Evolutionary conservation across 306 rosid genomes (phyloP).

Genomic region (Casuarina cunninghamiana): DNA sequence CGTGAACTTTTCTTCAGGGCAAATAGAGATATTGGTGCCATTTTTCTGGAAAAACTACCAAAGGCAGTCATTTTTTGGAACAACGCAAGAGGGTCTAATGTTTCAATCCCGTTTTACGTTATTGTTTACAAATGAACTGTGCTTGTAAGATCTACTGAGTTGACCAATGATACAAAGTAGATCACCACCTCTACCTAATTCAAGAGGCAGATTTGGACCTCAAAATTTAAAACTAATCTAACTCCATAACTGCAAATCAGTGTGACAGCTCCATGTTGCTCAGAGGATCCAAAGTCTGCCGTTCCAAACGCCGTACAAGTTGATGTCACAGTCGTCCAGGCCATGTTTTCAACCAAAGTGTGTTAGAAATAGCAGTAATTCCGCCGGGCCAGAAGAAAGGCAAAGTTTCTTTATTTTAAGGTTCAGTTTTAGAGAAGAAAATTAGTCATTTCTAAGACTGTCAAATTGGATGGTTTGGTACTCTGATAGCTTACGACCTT

Average conservation of each 20-base stretch:
- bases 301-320: constrained; percentile 16
- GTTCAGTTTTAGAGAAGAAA: too few species aligned
- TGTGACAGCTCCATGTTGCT: too few species aligned
- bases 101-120: too few species aligned
- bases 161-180: neutral
- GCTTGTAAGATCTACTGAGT: neutral
- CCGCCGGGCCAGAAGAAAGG: neutral
- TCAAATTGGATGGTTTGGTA: too few species aligned
- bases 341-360: constrained; percentile 27
- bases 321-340: constrained; percentile 14
- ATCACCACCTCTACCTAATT: neutral
- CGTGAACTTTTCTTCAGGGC: neutral
- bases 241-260: neutral
- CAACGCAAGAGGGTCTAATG: too few species aligned
- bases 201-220: neutral
- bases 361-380: constrained; percentile 15
- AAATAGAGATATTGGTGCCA: neutral
- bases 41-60: neutral
- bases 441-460: too few species aligned
- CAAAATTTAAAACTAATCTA: neutral
- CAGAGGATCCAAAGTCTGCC: too few species aligned
- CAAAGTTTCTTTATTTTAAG: too few species aligned
- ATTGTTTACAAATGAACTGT: too few species aligned
- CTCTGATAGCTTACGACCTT: too few species aligned
- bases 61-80: neutral